Conservation (phyloP, 192 early-diverging fungal genomes). For the Podila minutissima region DNA sequence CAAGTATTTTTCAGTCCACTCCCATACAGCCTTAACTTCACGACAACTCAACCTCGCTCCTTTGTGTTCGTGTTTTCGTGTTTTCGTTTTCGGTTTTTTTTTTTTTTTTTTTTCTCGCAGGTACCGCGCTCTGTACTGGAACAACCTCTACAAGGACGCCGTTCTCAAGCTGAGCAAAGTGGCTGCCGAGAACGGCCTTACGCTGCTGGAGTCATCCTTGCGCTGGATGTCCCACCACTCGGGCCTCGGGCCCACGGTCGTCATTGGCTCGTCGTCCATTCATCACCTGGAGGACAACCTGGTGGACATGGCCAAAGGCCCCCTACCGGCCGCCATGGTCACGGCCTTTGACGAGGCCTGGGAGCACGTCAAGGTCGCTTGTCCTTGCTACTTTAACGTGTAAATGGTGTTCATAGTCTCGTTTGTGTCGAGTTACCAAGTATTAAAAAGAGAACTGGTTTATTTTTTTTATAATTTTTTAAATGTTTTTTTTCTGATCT, state of each 20-base stretch:
- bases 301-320: slow-evolving; percentile 57
- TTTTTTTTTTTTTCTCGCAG: no score
- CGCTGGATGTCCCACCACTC: slow-evolving; percentile 58
- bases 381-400: slow-evolving; percentile 46
- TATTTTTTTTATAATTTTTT: neutral
- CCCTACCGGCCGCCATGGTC: slow-evolving; percentile 60
- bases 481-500: neutral
- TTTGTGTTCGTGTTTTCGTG: no score
- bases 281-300: slow-evolving; percentile 57
- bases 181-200: slow-evolving; percentile 23
- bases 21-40: neutral
- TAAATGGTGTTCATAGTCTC: no score
- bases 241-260: slow-evolving; percentile 26
- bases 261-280: slow-evolving; percentile 53
- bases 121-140: slow-evolving; percentile 58
- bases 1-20: neutral
- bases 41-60: no score
- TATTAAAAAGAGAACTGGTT: neutral
- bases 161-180: slow-evolving; percentile 51
- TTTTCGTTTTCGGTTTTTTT: no score
- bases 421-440: neutral
- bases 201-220: slow-evolving; percentile 43
- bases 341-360: slow-evolving; percentile 66
- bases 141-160: slow-evolving; percentile 59
- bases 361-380: slow-evolving; percentile 53